Base-by-base conservation (phyloP, 2,329 filamentous ascomycete genomes). In the Nothomitra cinnamomea region DNA sequence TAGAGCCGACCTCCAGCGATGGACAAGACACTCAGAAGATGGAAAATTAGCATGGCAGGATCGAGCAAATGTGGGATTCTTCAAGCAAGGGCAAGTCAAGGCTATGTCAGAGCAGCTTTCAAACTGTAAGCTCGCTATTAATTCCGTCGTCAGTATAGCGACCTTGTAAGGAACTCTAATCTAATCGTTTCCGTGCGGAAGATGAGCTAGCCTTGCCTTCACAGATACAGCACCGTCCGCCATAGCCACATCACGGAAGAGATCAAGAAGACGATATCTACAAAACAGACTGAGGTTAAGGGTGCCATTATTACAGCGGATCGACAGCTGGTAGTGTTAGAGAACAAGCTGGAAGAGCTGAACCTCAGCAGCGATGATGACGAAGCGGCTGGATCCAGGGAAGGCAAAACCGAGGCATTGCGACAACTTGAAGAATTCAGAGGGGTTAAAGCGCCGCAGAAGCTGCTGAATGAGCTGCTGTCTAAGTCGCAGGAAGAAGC, bases 101-200 rank as follows among this genome's bases (percentile, higher is more conserved):
- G 61, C 64, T 45, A 65, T 65, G 56, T 65, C 62, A 24, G 61
- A 64, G 56, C 63, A 65, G 59, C 62, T 66, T 56, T 59, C 61
- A 56, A 62, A 56, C 57, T 66, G 62, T 55, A 64, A 64, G 58
- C 56, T 62, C 49, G 58, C 61, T 17, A 60, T 66, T 40, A 64
- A 60, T 56, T 57, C 57, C 22, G 58, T 61, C 28, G 62, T 64
- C 21, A 57, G 60, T 54, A 59, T 63, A 57, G 64, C 61, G 41
- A 65, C 63, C 52, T 60, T 67, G 62, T 66, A 57, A n/a, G n/a
- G n/a, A n/a, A n/a, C n/a, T 42, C 15, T 19, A 57, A 56, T 60
- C 54, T 53, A 49, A 56, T 24, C 57, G 49, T 50, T 42, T 52
- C 24, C 13, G 51, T 52, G 19, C 25, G 52, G 51, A 50, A 56